Conservation (phyloP, 768 basidiomycete species). For the Boletus vinaceobasis region DNA sequence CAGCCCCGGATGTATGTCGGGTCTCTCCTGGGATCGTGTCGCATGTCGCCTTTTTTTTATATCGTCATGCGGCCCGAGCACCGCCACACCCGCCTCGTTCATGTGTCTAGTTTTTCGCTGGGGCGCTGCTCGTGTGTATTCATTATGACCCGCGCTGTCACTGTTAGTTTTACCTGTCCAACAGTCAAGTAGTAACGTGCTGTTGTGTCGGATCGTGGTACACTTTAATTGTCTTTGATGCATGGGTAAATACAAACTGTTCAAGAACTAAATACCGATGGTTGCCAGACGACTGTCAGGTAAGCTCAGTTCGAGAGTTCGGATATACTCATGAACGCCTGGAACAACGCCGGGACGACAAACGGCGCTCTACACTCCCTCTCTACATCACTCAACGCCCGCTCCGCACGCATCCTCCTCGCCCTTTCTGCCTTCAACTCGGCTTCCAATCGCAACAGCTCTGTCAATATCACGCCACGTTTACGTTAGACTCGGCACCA, state of each 20-base stretch:
- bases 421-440: constrained; percentile 38
- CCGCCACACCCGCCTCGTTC: not conserved
- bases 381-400: constrained; percentile 43
- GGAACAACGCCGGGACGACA: constrained; percentile 53
- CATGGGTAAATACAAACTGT: no score
- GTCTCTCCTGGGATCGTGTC: not conserved
- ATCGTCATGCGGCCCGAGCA: not conserved
- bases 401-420: constrained; percentile 42
- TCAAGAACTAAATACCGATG: no score
- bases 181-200: constrained; percentile 3
- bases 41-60: not conserved
- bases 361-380: constrained; percentile 52
- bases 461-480: constrained; percentile 4
- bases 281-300: no score
- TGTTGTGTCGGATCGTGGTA: constrained; percentile 13
- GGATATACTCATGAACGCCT: constrained; percentile 50
- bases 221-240: constrained; percentile 6
- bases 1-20: not conserved
- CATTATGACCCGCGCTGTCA: not conserved
- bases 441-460: constrained; percentile 25
- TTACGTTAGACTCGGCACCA: not conserved
- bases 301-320: constrained; percentile 34
- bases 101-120: not conserved
- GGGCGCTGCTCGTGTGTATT: not conserved
- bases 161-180: not conserved